A percentile compares a stretch with the other conserved stretches of the same genome.
Conservation (phyloP, 257 asterid species). For the Solanum verrucosum region DNA sequence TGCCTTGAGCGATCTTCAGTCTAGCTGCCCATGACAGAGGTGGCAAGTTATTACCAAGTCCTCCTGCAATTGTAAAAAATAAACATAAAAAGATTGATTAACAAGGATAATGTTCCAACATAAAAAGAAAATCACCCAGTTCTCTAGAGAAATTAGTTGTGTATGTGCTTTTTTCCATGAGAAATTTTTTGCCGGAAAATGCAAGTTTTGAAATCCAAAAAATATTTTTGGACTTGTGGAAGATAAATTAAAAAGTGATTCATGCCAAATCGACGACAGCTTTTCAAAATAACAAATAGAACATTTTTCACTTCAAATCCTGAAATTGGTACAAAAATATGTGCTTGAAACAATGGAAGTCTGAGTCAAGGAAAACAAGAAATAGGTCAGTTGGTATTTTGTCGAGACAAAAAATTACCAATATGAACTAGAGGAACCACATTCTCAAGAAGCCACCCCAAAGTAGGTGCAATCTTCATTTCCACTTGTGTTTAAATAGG, state of each 20-base stretch:
- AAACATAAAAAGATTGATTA: neutral
- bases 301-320: neutral
- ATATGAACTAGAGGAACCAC: neutral
- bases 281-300: neutral
- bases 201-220: neutral
- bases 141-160: neutral
- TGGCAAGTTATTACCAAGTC: slow-evolving; percentile 45
- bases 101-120: neutral
- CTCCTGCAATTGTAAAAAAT: slow-evolving; percentile 34
- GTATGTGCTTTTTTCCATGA: neutral
- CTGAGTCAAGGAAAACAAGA: neutral
- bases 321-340: neutral
- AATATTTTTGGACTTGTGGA: neutral
- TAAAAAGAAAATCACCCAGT: neutral
- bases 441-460: neutral
- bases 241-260: neutral
- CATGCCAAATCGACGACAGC: neutral
- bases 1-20: slow-evolving; percentile 56
- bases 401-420: neutral
- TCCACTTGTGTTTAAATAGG: neutral
- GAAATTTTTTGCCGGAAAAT: neutral
- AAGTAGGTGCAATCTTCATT: neutral
- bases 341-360: slow-evolving; percentile 1
- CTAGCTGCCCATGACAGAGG: slow-evolving; percentile 66
- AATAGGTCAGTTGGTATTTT: neutral